A percentile compares a stretch with the other conserved stretches of the same genome.
phyloP scores from a whole-genome alignment of 1,284 basidiomycete species.

The Ganoderma sinense region DNA sequence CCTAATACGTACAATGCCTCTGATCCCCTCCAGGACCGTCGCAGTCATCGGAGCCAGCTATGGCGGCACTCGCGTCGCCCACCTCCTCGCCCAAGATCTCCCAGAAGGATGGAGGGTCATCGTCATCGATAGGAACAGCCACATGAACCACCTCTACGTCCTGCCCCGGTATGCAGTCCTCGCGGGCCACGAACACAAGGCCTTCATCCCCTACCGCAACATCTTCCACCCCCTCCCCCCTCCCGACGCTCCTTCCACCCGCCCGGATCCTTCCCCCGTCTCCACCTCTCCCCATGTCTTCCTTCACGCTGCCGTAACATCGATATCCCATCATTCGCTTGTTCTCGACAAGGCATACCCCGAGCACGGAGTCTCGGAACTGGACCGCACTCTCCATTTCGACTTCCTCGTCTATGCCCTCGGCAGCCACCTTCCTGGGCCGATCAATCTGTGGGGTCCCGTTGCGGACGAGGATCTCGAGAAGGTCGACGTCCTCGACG shows the following conservation, averaged over 20 bases:
- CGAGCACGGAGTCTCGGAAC: slow-evolving; percentile 46
- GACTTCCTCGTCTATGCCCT: slow-evolving; percentile 68
- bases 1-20: slow-evolving; percentile 29
- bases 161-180: slow-evolving; percentile 71
- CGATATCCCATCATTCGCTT: slow-evolving; percentile 52
- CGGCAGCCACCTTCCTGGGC: slow-evolving; percentile 61
- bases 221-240: slow-evolving; percentile 42
- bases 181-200: slow-evolving; percentile 76
- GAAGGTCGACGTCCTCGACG: slow-evolving; percentile 22
- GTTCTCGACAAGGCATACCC: slow-evolving; percentile 57
- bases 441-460: slow-evolving; percentile 62
- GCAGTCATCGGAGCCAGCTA: slow-evolving; percentile 69
- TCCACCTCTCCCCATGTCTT: slow-evolving; percentile 39
- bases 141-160: slow-evolving; percentile 59
- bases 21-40: slow-evolving; percentile 51
- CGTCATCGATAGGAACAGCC: slow-evolving; percentile 71
- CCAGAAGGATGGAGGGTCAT: slow-evolving; percentile 71
- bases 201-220: slow-evolving; percentile 71
- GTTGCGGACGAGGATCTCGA: slow-evolving; percentile 29
- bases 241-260: slow-evolving; percentile 9
- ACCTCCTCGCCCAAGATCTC: slow-evolving; percentile 61
- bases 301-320: slow-evolving; percentile 57
- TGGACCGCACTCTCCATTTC: slow-evolving; percentile 44
- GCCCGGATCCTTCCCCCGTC: not conserved
- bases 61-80: slow-evolving; percentile 63